Conservation (phyloP, 23 red algal genomes). For the Gracilaria gracilis region DNA sequence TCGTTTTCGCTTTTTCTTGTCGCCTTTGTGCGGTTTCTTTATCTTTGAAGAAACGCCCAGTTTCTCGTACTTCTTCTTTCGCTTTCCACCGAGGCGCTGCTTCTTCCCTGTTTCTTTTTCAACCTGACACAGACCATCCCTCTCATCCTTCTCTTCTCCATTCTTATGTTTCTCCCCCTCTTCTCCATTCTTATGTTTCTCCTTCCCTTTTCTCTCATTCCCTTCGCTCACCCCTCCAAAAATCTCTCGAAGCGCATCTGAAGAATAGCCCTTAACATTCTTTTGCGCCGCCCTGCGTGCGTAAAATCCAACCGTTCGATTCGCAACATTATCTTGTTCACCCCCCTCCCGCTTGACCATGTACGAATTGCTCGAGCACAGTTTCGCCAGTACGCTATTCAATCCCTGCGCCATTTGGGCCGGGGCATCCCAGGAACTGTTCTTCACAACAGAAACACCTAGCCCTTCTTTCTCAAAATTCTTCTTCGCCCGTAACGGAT, state of each 20-base stretch:
- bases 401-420: slow-evolving; percentile 53
- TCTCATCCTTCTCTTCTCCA: background rate
- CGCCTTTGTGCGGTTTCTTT: slow-evolving; percentile 24
- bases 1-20: slow-evolving; percentile 46
- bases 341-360: background rate
- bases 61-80: slow-evolving; percentile 26
- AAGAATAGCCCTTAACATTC: slow-evolving; percentile 59
- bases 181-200: background rate
- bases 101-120: background rate
- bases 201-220: background rate
- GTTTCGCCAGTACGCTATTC: slow-evolving; percentile 50
- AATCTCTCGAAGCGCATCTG: slow-evolving; percentile 68
- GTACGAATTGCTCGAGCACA: background rate
- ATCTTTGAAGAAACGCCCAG: slow-evolving; percentile 31
- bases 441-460: slow-evolving; percentile 23
- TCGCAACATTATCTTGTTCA: background rate
- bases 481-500: slow-evolving; percentile 58
- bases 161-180: too few species aligned
- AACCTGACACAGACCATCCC: background rate
- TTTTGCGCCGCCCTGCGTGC: slow-evolving; percentile 60
- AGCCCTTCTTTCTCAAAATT: slow-evolving; percentile 59
- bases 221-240: slow-evolving; percentile 49
- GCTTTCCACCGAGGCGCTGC: slow-evolving; percentile 22
- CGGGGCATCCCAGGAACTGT: slow-evolving; percentile 43
- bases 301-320: slow-evolving; percentile 38